Conservation (phyloP, 768 basidiomycete species). For the Candolleomyces efflorescens region DNA sequence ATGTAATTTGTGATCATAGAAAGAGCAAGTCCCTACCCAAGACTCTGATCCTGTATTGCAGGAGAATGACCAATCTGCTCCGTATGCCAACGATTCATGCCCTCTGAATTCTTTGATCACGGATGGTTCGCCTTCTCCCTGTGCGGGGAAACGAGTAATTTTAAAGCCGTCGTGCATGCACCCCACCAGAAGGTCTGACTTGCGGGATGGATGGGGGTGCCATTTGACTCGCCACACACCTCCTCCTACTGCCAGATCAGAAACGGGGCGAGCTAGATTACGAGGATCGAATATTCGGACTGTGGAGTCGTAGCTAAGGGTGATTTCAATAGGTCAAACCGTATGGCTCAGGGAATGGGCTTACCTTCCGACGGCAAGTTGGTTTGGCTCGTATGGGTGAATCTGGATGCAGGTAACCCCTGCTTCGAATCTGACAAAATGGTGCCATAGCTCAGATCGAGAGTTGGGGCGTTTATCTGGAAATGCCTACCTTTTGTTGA, state of each 20-base stretch:
- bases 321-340: constrained; percentile 1
- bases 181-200: constrained; percentile 79
- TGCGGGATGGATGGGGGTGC: constrained; percentile 73
- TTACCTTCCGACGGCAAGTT: constrained; percentile 90
- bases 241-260: constrained; percentile 70
- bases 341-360: constrained; percentile 9
- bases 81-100: constrained; percentile 86
- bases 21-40: constrained; percentile 84
- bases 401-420: constrained; percentile 90
- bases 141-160: constrained; percentile 47
- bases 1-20: constrained; percentile 86
- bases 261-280: constrained; percentile 54
- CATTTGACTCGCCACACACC: constrained; percentile 97
- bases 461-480: neutral
- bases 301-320: constrained; percentile 71
- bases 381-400: constrained; percentile 73
- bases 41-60: constrained; percentile 24
- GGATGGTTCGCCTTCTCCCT: constrained; percentile 23
- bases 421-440: constrained; percentile 68
- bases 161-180: constrained; percentile 99
- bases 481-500: constrained; percentile 61
- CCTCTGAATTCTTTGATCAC: constrained; percentile 61
- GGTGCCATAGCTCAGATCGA: neutral
- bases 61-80: constrained; percentile 80
- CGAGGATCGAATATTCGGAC: constrained; percentile 84